Base-by-base conservation (phyloP, 805 yeast species). In the Tetrapisispora pingtungensis region DNA sequence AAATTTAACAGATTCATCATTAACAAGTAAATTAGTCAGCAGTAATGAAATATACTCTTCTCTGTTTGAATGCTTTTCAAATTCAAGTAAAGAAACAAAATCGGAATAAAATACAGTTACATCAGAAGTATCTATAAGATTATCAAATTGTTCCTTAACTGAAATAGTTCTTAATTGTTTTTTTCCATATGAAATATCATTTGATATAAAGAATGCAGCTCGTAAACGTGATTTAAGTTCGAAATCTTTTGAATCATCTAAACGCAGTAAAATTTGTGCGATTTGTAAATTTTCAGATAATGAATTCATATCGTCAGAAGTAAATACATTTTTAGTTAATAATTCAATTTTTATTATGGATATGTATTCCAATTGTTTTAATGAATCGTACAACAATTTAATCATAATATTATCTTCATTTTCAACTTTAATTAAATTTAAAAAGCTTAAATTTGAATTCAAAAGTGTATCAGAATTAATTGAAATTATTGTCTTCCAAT, bases 401-500 rank as follows among this genome's bases (percentile, higher is more conserved):
- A 37, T 17, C 40, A 37, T 37, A 4, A 18, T 10, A 10, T n/a
- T 27, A 8, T 27, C 26, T 14, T 37, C 40, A 10, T 37, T 17
- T 14, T 24, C 20, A 14, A 14, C 31, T 7, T 28, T 28, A 12
- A 28, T 28, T 24, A 36, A 15, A 3, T 24, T 12, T 24, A 3
- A 13, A 28, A 27, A 37, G 2, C 3, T 6, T 10, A 7, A 10
- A 18, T 37, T 17, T 12, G 40, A 27, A 17, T 37, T 15, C 2
- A 37, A 3, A 3, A 37, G 10, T 19, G 7, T 14, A 5, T 27
- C 19, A n/a, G 40, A 15, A 28, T 37, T 37, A 18, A 37, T 26
- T 37, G 40, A 37, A 5, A 37, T 4, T 7, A 37, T 27, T 10
- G 40, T 37, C 14, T 27, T 37, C 40, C 40, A 37, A 27, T 27